These are phyloP conservation scores for Hypoxylon sp. DNA, from an alignment of 2,329 filamentous ascomycete genomes.

Conservation along the genomic window DNA sequence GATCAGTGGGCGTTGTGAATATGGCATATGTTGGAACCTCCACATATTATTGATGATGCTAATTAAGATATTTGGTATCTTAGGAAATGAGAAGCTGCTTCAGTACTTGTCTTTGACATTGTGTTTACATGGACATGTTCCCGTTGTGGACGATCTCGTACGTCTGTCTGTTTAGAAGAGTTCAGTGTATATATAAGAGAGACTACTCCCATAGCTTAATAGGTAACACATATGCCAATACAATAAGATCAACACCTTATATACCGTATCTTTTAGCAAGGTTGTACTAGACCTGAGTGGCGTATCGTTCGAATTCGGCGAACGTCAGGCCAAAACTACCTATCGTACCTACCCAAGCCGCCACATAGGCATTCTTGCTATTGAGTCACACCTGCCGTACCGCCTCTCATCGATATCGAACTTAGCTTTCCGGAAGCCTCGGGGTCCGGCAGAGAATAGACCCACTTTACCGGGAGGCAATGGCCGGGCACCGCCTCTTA, in stretches of 20 bases:
- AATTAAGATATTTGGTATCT: not conserved
- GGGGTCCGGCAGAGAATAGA: conserved; percentile 1
- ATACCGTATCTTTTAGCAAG: too few species aligned
- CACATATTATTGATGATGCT: not conserved
- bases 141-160: not conserved
- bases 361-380: not conserved
- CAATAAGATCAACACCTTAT: too few species aligned
- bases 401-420: not conserved
- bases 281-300: not conserved
- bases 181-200: too few species aligned
- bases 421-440: conserved; percentile 18
- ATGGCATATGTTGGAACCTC: conserved; percentile 1
- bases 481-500: conserved; percentile 6
- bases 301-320: not conserved
- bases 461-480: conserved; percentile 11
- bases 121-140: not conserved
- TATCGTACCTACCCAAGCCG: not conserved
- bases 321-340: not conserved
- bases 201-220: too few species aligned
- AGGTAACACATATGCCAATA: too few species aligned
- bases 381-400: not conserved
- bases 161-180: not conserved
- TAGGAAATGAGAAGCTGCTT: not conserved
- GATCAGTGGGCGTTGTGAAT: conserved; percentile 1
- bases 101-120: not conserved